A percentile compares a stretch with the other conserved stretches of the same genome.
These are phyloP conservation scores for Citrus maxima DNA, from an alignment of 345 rosid species.

Conservation along the genomic window DNA sequence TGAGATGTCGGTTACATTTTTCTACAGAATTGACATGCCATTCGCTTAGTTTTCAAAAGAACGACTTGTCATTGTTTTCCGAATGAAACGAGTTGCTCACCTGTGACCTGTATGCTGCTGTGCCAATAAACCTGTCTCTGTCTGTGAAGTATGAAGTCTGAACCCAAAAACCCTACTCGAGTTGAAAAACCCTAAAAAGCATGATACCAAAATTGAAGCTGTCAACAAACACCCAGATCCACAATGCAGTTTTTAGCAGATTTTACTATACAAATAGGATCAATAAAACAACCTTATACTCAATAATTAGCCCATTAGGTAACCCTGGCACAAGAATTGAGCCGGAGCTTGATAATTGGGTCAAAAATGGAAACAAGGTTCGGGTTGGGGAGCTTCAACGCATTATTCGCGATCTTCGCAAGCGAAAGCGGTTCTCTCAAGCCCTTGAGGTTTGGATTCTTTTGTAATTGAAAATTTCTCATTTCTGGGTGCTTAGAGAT, in stretches of 20 bases:
- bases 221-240: constrained; percentile 31
- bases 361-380: constrained; percentile 50
- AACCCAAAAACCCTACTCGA: too few species aligned
- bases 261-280: constrained; percentile 59
- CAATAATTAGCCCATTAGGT: constrained; percentile 79
- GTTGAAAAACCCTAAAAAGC: constrained; percentile 5
- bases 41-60: not conserved
- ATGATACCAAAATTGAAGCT: constrained; percentile 23
- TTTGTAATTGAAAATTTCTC: not conserved
- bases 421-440: constrained; percentile 72
- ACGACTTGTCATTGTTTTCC: not conserved
- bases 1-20: too few species aligned
- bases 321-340: constrained; percentile 47
- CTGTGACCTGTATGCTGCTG: not conserved
- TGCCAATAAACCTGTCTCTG: not conserved
- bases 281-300: constrained; percentile 57
- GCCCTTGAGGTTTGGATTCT: constrained; percentile 66
- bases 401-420: constrained; percentile 75
- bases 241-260: constrained; percentile 29
- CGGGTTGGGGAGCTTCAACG: constrained; percentile 82
- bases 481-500: constrained; percentile 15
- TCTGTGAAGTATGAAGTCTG: too few species aligned
- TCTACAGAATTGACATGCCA: not conserved
- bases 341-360: constrained; percentile 80
- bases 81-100: not conserved